Evolutionary conservation across 495 filamentous ascomycete species (phyloP).

Genomic region (Aspergillus wentii): DNA sequence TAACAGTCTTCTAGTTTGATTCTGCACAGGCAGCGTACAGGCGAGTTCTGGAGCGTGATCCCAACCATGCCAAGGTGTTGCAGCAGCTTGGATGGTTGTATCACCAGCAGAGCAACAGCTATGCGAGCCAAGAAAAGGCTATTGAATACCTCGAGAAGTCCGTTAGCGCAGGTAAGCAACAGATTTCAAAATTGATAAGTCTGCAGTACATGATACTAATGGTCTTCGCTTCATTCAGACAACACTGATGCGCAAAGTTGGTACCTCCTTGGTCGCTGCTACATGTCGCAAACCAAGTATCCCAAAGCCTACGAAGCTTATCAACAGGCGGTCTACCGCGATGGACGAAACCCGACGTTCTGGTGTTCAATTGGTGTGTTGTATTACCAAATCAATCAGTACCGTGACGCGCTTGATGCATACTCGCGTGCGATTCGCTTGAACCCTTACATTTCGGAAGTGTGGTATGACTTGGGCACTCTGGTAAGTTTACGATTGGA

Average conservation of each 20-base stretch:
- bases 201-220: not conserved
- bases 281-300: conserved; percentile 99
- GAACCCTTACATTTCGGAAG: conserved; percentile 98
- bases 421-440: conserved; percentile 97
- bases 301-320: conserved; percentile 99
- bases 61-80: conserved; percentile 95
- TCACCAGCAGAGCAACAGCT: conserved; percentile 89
- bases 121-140: conserved; percentile 86
- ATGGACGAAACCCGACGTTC: conserved; percentile 97
- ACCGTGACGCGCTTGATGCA: conserved; percentile 95
- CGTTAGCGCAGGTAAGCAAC: conserved; percentile 85
- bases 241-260: conserved; percentile 95
- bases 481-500: conserved; percentile 56
- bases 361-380: conserved; percentile 99
- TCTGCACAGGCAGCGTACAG: conserved; percentile 86
- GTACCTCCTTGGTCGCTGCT: conserved; percentile 96
- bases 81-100: conserved; percentile 98
- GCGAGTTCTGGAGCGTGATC: conserved; percentile 89
- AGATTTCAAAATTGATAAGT: too few species aligned
- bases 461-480: conserved; percentile 98
- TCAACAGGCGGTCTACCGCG: conserved; percentile 97
- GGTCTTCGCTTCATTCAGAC: conserved; percentile 46
- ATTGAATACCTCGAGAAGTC: conserved; percentile 98
- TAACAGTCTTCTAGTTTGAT: conserved; percentile 65
- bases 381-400: conserved; percentile 99